phyloP scores from a whole-genome alignment of 768 basidiomycete species.

The Mycena floridula region DNA sequence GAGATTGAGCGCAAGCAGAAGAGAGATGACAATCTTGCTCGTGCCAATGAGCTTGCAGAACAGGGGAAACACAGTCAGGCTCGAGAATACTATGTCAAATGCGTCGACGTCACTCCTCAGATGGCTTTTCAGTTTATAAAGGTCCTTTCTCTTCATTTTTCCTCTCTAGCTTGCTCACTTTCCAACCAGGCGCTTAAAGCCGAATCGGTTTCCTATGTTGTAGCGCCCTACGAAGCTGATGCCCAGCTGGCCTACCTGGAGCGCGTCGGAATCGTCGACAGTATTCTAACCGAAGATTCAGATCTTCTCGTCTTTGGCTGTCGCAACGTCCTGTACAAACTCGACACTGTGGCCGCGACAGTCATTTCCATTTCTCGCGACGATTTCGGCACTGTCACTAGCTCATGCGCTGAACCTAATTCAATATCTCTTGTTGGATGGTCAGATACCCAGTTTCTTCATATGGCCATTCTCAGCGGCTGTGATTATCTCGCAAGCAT shows the following conservation, averaged over 20 bases:
- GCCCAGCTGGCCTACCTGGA: slow-evolving; percentile 95
- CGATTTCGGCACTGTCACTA: slow-evolving; percentile 58
- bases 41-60: slow-evolving; percentile 64
- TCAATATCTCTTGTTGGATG: slow-evolving; percentile 81
- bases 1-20: slow-evolving; percentile 73
- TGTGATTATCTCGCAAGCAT: slow-evolving; percentile 93
- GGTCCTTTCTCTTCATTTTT: slow-evolving; percentile 40
- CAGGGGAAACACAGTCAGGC: slow-evolving; percentile 81
- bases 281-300: slow-evolving; percentile 95
- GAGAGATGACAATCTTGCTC: slow-evolving; percentile 71
- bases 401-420: slow-evolving; percentile 37
- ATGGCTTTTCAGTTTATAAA: slow-evolving; percentile 99
- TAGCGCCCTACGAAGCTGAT: slow-evolving; percentile 98
- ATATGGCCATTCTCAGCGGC: slow-evolving; percentile 90
- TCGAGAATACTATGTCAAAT: slow-evolving; percentile 84
- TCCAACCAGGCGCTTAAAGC: slow-evolving; percentile 71
- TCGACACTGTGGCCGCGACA: slow-evolving; percentile 65
- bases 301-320: slow-evolving; percentile 98
- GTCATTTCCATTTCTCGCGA: slow-evolving; percentile 59
- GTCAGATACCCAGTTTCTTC: slow-evolving; percentile 85
- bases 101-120: slow-evolving; percentile 91
- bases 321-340: slow-evolving; percentile 86
- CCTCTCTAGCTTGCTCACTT: neutral
- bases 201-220: slow-evolving; percentile 77
- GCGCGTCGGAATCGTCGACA: slow-evolving; percentile 73